A percentile compares a stretch with the other conserved stretches of the same genome.
Evolutionary conservation across 2,329 filamentous ascomycete genomes (phyloP).

Genomic region (Xylaria multiplex): DNA sequence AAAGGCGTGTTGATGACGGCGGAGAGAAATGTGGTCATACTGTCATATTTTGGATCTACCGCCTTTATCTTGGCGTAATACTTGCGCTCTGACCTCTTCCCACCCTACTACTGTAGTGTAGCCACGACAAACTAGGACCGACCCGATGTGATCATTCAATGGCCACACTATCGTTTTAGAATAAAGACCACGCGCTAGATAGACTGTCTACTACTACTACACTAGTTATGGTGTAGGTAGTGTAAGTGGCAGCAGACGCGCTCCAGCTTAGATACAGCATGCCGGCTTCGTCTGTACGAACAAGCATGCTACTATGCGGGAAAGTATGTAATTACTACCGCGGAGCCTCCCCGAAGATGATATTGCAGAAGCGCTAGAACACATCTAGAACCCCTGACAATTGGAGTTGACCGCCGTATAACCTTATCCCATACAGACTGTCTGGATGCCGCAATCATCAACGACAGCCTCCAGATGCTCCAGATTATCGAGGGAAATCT

Average conservation of each 20-base stretch:
- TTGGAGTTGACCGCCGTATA: slow-evolving; percentile 21
- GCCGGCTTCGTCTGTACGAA: neutral
- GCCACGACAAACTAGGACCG: neutral
- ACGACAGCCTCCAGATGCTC: slow-evolving; percentile 2
- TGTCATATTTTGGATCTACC: slow-evolving; percentile 1
- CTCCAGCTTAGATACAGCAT: neutral
- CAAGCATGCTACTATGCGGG: too few species aligned
- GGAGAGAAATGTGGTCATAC: slow-evolving; percentile 12
- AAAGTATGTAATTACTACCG: slow-evolving; percentile 19
- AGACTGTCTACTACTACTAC: neutral
- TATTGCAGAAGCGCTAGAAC: slow-evolving; percentile 23
- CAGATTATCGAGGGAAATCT: slow-evolving; percentile 9
- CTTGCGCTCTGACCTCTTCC: slow-evolving; percentile 18
- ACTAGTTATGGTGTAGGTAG: neutral
- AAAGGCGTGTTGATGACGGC: neutral
- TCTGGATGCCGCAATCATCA: neutral
- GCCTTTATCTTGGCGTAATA: slow-evolving; percentile 14
- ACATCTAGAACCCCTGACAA: slow-evolving; percentile 14
- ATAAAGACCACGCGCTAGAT: neutral
- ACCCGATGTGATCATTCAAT: neutral
- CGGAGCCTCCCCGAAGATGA: slow-evolving; percentile 1
- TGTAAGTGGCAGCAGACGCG: neutral
- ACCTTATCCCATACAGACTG: too few species aligned
- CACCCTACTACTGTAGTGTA: neutral
- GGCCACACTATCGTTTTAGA: neutral